Conservation (phyloP, 202 grass and related monocot species). For the Hordeum pubiflorum region DNA sequence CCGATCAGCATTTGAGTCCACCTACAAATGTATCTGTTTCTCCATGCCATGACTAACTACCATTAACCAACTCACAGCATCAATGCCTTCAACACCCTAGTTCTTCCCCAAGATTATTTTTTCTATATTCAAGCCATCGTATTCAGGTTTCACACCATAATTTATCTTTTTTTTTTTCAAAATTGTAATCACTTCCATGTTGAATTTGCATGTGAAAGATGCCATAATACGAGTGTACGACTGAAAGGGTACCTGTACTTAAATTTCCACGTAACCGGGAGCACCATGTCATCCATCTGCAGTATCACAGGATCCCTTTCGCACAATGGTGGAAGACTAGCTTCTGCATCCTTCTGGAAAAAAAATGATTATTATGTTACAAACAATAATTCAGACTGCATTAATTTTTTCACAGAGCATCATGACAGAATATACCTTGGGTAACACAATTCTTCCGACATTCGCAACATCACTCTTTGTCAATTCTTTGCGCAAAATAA, state of each 20-base stretch:
- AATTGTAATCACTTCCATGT: background rate
- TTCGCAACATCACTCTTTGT: conserved; percentile 91
- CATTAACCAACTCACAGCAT: background rate
- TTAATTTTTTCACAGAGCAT: background rate
- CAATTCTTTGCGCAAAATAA: conserved; percentile 74
- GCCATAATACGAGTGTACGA: background rate
- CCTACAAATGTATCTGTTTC: background rate
- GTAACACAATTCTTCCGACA: conserved; percentile 81
- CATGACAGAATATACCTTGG: conserved; percentile 56
- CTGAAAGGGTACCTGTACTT: conserved; percentile 66
- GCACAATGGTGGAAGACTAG: conserved; percentile 65
- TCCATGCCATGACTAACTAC: background rate
- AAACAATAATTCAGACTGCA: conserved; percentile 10
- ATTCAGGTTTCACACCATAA: background rate
- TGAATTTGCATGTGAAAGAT: background rate
- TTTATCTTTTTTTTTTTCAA: background rate
- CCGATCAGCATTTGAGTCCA: background rate
- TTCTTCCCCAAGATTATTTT: conserved; percentile 8
- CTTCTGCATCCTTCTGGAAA: conserved; percentile 83
- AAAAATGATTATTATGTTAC: background rate
- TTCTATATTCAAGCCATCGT: background rate
- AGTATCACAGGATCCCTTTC: conserved; percentile 68
- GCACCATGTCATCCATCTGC: conserved; percentile 69
- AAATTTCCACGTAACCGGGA: conserved; percentile 78
- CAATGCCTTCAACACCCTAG: background rate